Base-by-base conservation (phyloP, 2,329 filamentous ascomycete species). In the Pestalotiopsis sp. region DNA sequence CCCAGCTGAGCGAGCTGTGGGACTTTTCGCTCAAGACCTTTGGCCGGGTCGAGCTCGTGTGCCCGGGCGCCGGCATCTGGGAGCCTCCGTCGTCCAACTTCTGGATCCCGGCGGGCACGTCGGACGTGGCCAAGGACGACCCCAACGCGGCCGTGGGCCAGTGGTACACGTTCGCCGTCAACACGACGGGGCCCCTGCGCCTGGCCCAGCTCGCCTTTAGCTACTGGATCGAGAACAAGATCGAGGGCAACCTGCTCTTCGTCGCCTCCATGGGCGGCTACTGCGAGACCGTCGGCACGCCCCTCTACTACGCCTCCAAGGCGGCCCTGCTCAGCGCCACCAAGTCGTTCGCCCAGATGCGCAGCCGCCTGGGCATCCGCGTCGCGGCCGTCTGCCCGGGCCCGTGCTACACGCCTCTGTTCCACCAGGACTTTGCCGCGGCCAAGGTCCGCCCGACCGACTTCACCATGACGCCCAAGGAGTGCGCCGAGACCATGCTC, bases 311-410 rank as follows among this genome's bases (percentile, higher is more conserved):
- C 36, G 70, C 76, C 0, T 75, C 72, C 68, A 80, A 80, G 67
- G 74, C 71, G 0, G 76, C 73, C 4, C 61, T 78, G 20, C 65
- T 73, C 57, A 72, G 69, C 61, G 64, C 74, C n/a, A 68, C 69
- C 61, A 68, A 67, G 67, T 71, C 65, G 13, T 69, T 83, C 3
- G 77, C 73, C 1, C 73, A 66, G 4, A 68, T 82, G 39, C 75
- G 75, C 20, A 75, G 78, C 57, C 68, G 71, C 57, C 60, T 82
- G 3, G 79, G 80, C 3, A 79, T 81, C 36, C 71, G 79, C 4
- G 73, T 76, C 17, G 71, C 75, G 45, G 76, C 74, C 59, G 74
- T 79, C 13, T 80, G 80, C 4, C 80, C 80, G 0, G 78, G 78
- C 1, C 72, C 73, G n/a, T 76, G 76, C 14, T 73, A 71, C 60